Conservation (phyloP, 2,329 filamentous ascomycete genomes). For the Ophiosphaerella herpotricha region DNA sequence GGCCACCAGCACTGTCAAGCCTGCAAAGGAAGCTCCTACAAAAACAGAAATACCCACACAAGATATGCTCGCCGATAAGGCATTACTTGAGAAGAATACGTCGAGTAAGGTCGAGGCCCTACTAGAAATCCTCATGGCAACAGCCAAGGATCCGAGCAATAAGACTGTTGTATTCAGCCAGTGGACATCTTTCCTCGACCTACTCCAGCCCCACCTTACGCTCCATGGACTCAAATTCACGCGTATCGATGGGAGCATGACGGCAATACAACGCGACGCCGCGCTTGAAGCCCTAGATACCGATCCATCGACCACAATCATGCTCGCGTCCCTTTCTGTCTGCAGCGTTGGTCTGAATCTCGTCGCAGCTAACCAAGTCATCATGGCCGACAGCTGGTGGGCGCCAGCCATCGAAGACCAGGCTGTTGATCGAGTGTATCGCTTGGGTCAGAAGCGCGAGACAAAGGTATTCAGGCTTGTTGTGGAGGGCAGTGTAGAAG, state of each 20-base stretch:
- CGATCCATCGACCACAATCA: conserved; percentile 70
- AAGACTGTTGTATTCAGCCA: conserved; percentile 78
- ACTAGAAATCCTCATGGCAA: conserved; percentile 73
- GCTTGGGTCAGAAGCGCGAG: conserved; percentile 78
- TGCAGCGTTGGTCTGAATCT: conserved; percentile 87
- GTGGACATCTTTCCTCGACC: conserved; percentile 75
- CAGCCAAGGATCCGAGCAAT: conserved; percentile 62
- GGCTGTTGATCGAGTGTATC: conserved; percentile 84
- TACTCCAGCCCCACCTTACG: conserved; percentile 71
- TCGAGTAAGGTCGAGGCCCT: conserved; percentile 85
- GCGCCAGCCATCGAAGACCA: conserved; percentile 92
- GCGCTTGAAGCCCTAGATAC: conserved; percentile 70
- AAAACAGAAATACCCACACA: conserved; percentile 21
- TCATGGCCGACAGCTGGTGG: conserved; percentile 86
- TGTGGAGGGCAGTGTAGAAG: conserved; percentile 80
- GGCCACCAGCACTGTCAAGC: conserved; percentile 63
- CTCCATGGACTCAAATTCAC: conserved; percentile 65
- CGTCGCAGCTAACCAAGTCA: conserved; percentile 82
- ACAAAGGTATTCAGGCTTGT: conserved; percentile 82
- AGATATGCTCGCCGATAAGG: conserved; percentile 57
- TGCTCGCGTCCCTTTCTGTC: conserved; percentile 81
- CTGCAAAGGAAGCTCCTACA: conserved; percentile 59
- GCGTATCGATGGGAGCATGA: conserved; percentile 83
- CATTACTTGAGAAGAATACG: conserved; percentile 55
- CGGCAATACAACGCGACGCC: conserved; percentile 68